Base-by-base conservation (phyloP, 257 asterid genomes). In the Nicotiana paniculata region DNA sequence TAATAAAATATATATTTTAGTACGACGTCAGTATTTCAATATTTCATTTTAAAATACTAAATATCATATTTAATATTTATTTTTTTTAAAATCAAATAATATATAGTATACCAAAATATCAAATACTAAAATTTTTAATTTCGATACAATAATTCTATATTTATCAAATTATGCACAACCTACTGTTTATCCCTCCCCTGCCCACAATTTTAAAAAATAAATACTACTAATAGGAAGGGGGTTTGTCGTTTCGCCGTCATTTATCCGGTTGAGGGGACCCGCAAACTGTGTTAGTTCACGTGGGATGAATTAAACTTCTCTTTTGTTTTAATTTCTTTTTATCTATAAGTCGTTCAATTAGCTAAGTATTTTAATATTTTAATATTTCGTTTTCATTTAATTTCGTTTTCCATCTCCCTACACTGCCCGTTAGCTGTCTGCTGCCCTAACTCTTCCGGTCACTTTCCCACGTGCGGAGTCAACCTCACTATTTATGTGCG, bases 361-460 rank as follows among this genome's bases (percentile, higher is more conserved):
- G 48, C 48, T 39, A 21, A 61, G 8, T n/a, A 63, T 1, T 26
- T 63, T 3, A 39, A 6, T 24, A 82, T 55, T 81, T 24, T 32
- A 65, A 75, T 81, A 1, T 53, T 24, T 81, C 58, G 53, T 75
- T 66, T 77, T 82, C 55, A 37, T 61, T 77, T 79, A 80, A 83
- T 83, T 81, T 48, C 59, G 65, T 74, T 81, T 83, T 85, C 90
- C 87, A 75, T 54, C 39, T 77, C 65, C 82, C 74, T 72, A 80
- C 84, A 63, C 82, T 63, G 79, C 85, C 87, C 90, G 81, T 81
- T 55, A 43, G 84, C 18, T 82, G 80, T 82, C 81, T 66, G 72
- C 74, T 85, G 85, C 85, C 87, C 88, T 51, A 21, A 79, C 51
- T 1, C 0, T 32, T 12, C 10, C 12, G 83, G 82, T n/a, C 63